Percentiles rank a stretch among this genome's conserved stretches.
These are phyloP conservation scores for Dimargaris verticillata DNA, from an alignment of 192 early-diverging fungal species.

Conservation along the genomic window DNA sequence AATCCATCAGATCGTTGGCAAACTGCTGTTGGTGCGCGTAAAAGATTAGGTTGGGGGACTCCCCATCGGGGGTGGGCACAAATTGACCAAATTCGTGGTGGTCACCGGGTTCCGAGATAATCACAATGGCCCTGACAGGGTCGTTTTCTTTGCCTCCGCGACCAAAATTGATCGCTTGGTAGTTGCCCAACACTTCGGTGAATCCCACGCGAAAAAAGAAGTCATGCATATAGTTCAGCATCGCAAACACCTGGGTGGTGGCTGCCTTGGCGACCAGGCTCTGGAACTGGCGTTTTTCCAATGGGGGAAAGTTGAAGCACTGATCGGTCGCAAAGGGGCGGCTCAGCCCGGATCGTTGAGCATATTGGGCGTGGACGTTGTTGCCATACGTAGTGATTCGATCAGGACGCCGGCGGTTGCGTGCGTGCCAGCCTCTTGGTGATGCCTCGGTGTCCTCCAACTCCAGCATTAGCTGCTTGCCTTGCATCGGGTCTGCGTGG, in stretches of 20 bases:
- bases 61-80: conserved; percentile 1
- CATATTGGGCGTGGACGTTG: too few relatives aligned
- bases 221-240: conserved; percentile 3
- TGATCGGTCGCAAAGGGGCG: too few relatives aligned
- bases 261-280: background rate
- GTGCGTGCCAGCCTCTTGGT: too few relatives aligned
- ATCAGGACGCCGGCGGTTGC: too few relatives aligned
- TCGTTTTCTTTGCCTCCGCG: background rate
- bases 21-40: background rate
- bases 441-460: too few relatives aligned
- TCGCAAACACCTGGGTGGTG: background rate
- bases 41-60: conserved; percentile 4
- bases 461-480: too few relatives aligned
- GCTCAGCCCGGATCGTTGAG: too few relatives aligned
- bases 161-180: background rate
- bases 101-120: background rate
- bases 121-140: background rate
- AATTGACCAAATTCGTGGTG: background rate
- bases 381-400: too few relatives aligned
- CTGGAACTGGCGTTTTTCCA: too few relatives aligned
- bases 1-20: background rate
- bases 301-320: too few relatives aligned
- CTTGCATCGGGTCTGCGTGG: too few relatives aligned
- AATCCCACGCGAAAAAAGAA: background rate
- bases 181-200: conserved; percentile 3